These are phyloP conservation scores for Xylaria venustula DNA, from an alignment of 495 filamentous ascomycete species.

Conservation along the genomic window DNA sequence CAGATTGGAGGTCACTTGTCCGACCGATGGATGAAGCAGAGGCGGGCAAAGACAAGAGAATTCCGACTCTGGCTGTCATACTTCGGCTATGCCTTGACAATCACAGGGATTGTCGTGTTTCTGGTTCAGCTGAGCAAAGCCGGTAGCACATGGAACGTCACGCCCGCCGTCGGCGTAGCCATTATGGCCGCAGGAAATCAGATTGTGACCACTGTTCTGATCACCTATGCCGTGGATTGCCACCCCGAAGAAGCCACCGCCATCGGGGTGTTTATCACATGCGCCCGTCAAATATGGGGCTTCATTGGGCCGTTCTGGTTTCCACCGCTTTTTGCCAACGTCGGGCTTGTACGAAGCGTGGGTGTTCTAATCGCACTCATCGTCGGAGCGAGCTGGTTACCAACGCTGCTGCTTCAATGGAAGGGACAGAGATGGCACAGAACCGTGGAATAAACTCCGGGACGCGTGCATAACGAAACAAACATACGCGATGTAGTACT, in stretches of 20 bases:
- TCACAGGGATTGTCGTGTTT: constrained; percentile 54
- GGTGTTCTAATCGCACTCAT: neutral
- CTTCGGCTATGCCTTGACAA: constrained; percentile 44
- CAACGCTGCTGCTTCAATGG: neutral
- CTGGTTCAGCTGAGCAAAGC: constrained; percentile 43
- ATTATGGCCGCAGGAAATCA: constrained; percentile 54
- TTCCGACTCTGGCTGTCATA: constrained; percentile 55
- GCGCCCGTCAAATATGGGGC: constrained; percentile 54
- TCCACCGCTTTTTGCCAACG: constrained; percentile 23
- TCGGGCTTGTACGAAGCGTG: neutral
- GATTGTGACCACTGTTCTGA: constrained; percentile 53
- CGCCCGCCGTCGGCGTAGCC: constrained; percentile 49
- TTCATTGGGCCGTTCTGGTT: constrained; percentile 60
- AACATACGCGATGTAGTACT: no score
- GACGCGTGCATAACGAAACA: neutral
- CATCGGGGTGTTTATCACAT: constrained; percentile 57
- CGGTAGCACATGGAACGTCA: constrained; percentile 40
- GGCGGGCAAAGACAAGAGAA: constrained; percentile 25
- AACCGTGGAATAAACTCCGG: no score
- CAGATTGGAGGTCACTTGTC: constrained; percentile 50
- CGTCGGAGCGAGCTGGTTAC: neutral
- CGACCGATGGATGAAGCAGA: constrained; percentile 49
- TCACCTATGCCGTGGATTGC: constrained; percentile 55
- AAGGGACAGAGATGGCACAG: neutral
- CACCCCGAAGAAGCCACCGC: constrained; percentile 48